A percentile compares a stretch with the other conserved stretches of the same genome.
phyloP scores from a whole-genome alignment of 176 grass and related monocot species.

The Triticum timopheevii region DNA sequence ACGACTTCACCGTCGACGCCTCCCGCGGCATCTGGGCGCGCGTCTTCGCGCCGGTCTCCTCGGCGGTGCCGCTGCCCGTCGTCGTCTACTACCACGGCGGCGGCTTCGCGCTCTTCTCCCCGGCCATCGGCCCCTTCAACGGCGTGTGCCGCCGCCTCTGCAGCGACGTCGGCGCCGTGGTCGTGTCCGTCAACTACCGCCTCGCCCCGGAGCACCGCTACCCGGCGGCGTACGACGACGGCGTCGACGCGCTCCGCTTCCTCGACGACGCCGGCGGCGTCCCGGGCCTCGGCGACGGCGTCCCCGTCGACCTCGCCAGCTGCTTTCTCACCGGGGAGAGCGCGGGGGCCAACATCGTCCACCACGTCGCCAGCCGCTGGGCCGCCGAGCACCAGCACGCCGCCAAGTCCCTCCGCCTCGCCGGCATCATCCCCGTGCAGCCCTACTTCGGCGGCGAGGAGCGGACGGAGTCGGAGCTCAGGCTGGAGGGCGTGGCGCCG shows the following conservation, averaged over 20 bases:
- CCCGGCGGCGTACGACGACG: constrained; percentile 7
- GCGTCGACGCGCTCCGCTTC: constrained; percentile 18
- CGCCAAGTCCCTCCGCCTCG: not conserved
- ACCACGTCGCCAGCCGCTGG: constrained; percentile 70
- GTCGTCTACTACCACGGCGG: constrained; percentile 78
- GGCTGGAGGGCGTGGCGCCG: constrained; percentile 10
- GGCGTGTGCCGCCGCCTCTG: constrained; percentile 52
- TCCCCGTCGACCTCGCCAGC: constrained; percentile 39
- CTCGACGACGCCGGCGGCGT: not conserved
- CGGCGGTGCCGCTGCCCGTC: constrained; percentile 16
- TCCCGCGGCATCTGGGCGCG: constrained; percentile 51
- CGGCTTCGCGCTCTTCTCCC: constrained; percentile 70
- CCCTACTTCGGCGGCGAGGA: constrained; percentile 18
- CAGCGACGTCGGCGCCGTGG: constrained; percentile 29
- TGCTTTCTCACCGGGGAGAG: constrained; percentile 69
- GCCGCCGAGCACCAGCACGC: not conserved
- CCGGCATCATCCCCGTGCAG: constrained; percentile 13
- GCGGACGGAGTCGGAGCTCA: not conserved
- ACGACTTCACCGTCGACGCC: constrained; percentile 55
- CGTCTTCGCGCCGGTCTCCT: constrained; percentile 38
- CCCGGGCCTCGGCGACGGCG: constrained; percentile 5
- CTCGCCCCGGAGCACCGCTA: constrained; percentile 19
- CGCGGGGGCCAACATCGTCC: constrained; percentile 64
- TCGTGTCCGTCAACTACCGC: constrained; percentile 22
- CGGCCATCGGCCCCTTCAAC: constrained; percentile 48